These are phyloP conservation scores for Diaporthe batatas DNA, from an alignment of 2,329 filamentous ascomycete species.

Conservation along the genomic window DNA sequence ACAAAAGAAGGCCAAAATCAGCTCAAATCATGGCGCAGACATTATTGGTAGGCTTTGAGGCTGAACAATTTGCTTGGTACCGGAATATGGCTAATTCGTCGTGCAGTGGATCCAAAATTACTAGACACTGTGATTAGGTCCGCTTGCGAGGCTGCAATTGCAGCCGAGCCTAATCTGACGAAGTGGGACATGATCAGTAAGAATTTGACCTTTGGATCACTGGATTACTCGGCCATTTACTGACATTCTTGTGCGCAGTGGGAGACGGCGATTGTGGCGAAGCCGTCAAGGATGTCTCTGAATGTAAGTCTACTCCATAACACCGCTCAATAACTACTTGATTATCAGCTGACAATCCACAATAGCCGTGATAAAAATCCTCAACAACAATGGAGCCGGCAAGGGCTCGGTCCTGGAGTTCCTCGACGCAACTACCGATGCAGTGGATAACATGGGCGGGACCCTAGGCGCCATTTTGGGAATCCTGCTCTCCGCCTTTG, in stretches of 20 bases:
- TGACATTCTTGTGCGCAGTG: constrained; percentile 32
- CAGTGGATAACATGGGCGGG: constrained; percentile 53
- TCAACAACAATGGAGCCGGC: constrained; percentile 40
- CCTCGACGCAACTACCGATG: constrained; percentile 48
- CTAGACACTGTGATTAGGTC: constrained; percentile 22
- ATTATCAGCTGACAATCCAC: neutral
- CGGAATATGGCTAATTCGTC: neutral
- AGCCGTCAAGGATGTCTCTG: constrained; percentile 47
- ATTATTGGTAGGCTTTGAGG: constrained; percentile 5
- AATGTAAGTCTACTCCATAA: constrained; percentile 15
- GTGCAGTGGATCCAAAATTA: constrained; percentile 24
- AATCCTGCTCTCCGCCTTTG: constrained; percentile 45
- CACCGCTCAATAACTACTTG: no score
- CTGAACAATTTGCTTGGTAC: neutral
- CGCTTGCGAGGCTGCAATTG: constrained; percentile 51
- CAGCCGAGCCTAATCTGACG: constrained; percentile 51
- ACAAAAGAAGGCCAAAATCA: neutral
- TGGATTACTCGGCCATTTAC: neutral
- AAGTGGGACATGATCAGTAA: constrained; percentile 51
- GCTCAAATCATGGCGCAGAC: constrained; percentile 26
- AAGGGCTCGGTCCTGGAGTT: constrained; percentile 48
- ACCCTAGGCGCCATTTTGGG: constrained; percentile 49
- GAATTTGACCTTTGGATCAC: neutral
- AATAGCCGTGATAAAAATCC: constrained; percentile 32
- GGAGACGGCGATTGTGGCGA: constrained; percentile 53